A percentile compares a stretch with the other conserved stretches of the same genome.
Conservation (phyloP, 1,284 basidiomycete species). For the Malassezia restricta region DNA sequence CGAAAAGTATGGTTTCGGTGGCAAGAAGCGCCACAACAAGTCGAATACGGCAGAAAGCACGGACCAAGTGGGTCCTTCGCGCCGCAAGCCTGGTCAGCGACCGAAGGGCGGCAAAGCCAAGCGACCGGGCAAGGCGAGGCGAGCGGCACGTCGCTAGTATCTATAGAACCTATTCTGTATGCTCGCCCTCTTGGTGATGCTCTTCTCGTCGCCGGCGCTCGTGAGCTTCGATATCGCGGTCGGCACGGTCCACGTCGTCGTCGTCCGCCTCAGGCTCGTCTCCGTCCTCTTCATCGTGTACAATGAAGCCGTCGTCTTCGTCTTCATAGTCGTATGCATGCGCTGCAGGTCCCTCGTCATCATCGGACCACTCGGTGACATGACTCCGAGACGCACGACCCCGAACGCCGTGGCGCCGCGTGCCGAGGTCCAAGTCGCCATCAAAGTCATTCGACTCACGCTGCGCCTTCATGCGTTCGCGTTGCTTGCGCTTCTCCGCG, state of each 20-base stretch:
- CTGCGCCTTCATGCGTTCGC: constrained; percentile 25
- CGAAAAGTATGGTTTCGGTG: constrained; percentile 40
- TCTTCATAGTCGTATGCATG: constrained; percentile 23
- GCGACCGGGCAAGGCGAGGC: constrained; percentile 13
- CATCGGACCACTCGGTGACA: constrained; percentile 30
- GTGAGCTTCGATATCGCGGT: constrained; percentile 10
- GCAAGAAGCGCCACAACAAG: constrained; percentile 38
- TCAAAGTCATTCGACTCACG: constrained; percentile 25
- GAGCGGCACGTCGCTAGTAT: constrained; percentile 11
- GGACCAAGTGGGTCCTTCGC: constrained; percentile 24
- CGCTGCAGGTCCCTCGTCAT: constrained; percentile 17
- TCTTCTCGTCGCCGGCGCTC: constrained; percentile 11
- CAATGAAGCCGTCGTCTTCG: constrained; percentile 37
- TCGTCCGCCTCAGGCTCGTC: not conserved
- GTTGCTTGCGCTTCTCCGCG: constrained; percentile 34
- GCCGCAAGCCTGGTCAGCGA: not conserved
- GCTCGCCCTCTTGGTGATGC: not conserved
- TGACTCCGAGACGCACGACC: constrained; percentile 22
- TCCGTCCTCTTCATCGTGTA: constrained; percentile 22
- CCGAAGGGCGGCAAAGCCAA: constrained; percentile 1
- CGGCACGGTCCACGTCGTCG: constrained; percentile 11
- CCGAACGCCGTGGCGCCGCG: constrained; percentile 11
- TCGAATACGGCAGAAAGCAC: constrained; percentile 39
- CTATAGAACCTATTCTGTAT: not conserved
- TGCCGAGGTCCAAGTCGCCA: constrained; percentile 21